Percentiles rank a stretch among this genome's conserved stretches.
Conservation (phyloP, 495 filamentous ascomycete genomes). For the Staphylotrichum longicolle region DNA sequence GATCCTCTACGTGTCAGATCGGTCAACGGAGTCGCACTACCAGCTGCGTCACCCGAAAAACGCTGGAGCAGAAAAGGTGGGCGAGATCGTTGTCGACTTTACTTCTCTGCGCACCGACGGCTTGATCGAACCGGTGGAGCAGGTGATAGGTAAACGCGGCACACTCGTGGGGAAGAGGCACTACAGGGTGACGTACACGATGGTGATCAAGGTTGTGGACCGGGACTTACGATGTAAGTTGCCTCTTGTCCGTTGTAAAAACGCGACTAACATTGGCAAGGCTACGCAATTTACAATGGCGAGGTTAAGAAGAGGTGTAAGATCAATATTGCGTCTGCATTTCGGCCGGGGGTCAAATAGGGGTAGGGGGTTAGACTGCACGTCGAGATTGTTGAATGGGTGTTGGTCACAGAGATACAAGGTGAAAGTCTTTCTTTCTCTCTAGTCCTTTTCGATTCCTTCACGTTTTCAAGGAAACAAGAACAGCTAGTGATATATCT, state of each 20-base stretch:
- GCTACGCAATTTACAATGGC: slow-evolving; percentile 21
- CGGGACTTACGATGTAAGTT: slow-evolving; percentile 22
- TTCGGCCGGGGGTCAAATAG: slow-evolving; percentile 16
- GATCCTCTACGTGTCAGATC: slow-evolving; percentile 26
- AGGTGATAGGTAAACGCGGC: not conserved
- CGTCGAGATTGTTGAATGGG: too few species aligned
- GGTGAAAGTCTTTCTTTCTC: too few species aligned
- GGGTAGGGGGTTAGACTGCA: not conserved
- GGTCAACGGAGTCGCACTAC: slow-evolving; percentile 22
- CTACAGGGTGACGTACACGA: slow-evolving; percentile 18
- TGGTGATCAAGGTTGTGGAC: slow-evolving; percentile 19
- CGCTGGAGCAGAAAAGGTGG: slow-evolving; percentile 16
- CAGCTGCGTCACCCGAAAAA: slow-evolving; percentile 19
- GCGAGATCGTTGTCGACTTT: slow-evolving; percentile 20
- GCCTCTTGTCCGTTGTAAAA: not conserved
- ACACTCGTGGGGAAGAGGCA: slow-evolving; percentile 16
- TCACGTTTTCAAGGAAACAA: too few species aligned
- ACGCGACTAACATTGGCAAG: slow-evolving; percentile 12
- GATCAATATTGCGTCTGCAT: slow-evolving; percentile 22
- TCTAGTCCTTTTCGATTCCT: too few species aligned
- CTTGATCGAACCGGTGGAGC: slow-evolving; percentile 3
- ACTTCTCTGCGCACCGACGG: slow-evolving; percentile 16
- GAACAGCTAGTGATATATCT: too few species aligned
- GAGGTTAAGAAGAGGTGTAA: slow-evolving; percentile 10
- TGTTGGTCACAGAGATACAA: too few species aligned